These are phyloP conservation scores for Kregervanrija fluxuum DNA, from an alignment of 805 yeast species.

Conservation along the genomic window DNA sequence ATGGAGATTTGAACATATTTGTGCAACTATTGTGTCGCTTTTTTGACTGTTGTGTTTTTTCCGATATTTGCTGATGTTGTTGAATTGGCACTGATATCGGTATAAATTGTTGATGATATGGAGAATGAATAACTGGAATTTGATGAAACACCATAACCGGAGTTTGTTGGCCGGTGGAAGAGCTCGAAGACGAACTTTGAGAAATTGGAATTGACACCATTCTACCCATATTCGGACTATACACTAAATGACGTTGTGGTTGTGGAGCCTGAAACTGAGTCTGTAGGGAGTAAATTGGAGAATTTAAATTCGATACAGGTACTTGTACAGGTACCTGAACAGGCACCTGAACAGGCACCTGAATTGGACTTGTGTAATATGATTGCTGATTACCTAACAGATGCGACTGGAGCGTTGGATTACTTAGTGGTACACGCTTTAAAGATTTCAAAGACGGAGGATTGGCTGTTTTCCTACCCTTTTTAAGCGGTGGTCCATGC, in stretches of 20 bases:
- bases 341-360: too few relatives aligned
- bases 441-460: too few relatives aligned
- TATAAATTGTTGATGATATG: neutral
- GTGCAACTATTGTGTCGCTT: neutral
- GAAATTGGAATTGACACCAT: constrained; percentile 4
- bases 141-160: too few relatives aligned
- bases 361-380: too few relatives aligned
- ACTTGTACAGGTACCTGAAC: too few relatives aligned
- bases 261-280: neutral
- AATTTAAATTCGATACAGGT: too few relatives aligned
- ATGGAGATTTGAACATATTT: neutral
- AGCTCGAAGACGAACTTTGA: neutral
- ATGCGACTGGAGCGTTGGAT: too few relatives aligned
- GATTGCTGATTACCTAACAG: too few relatives aligned
- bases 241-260: constrained; percentile 5
- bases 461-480: too few relatives aligned
- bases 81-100: neutral
- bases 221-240: constrained; percentile 2
- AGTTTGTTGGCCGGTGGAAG: neutral
- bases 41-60: neutral
- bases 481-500: too few relatives aligned
- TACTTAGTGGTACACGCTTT: too few relatives aligned
- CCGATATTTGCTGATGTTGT: neutral
- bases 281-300: too few relatives aligned
- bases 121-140: neutral